Conservation (phyloP, 441 rosid species). For the Syzygium syzygioides region DNA sequence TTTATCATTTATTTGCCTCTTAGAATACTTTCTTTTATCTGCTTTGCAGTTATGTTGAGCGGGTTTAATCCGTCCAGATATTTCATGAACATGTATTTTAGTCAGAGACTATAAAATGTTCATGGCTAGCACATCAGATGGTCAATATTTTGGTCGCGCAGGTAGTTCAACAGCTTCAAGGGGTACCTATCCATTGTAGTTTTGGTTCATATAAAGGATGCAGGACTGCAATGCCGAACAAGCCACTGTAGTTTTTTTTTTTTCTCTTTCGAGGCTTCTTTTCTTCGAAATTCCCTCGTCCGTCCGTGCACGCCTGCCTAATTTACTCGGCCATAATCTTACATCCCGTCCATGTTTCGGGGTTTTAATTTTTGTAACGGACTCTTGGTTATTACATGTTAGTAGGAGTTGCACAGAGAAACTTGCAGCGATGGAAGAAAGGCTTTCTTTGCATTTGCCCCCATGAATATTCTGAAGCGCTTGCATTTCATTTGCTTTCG, state of each 20-base stretch:
- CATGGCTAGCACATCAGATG: constrained; percentile 9
- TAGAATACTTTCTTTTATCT: background rate
- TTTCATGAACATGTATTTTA: constrained; percentile 85
- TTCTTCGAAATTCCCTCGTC: background rate
- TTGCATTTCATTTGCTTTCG: background rate
- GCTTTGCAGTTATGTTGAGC: constrained; percentile 74
- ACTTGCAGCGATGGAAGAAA: background rate
- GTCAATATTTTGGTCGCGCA: constrained; percentile 7
- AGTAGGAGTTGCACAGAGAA: background rate
- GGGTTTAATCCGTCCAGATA: constrained; percentile 99
- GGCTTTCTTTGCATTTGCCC: background rate
- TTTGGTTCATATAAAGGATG: background rate
- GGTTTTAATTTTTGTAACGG: background rate
- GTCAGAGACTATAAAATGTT: constrained; percentile 54
- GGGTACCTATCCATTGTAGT: background rate
- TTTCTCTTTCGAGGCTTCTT: background rate
- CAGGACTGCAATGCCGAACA: background rate
- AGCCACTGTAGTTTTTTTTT: background rate
- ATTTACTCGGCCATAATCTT: background rate
- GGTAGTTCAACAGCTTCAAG: constrained; percentile 5
- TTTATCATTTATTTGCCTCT: background rate
- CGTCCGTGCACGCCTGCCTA: background rate
- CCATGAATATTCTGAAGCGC: background rate
- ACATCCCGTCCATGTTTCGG: background rate
- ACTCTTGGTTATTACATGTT: background rate